Conservation (phyloP, 1,284 basidiomycete species). For the Cutaneotrichosporon arboriforme region DNA sequence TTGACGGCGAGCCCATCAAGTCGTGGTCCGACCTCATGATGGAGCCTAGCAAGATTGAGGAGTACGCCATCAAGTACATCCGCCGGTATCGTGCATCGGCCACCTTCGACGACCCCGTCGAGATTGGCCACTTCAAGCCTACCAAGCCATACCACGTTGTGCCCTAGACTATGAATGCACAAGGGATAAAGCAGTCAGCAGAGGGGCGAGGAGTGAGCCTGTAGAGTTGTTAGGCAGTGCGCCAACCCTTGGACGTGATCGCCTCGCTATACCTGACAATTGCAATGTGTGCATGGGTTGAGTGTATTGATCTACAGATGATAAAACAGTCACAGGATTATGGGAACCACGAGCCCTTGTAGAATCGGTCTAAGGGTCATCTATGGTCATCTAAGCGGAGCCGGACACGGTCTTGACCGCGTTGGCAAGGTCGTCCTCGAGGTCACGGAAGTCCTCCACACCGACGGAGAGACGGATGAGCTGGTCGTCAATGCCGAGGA, state of each 20-base stretch:
- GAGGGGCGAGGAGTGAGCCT: neutral
- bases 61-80: constrained; percentile 84
- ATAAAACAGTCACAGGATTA: too few species aligned
- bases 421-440: constrained; percentile 67
- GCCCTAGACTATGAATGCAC: constrained; percentile 36
- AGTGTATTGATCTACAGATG: too few species aligned
- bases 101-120: constrained; percentile 49
- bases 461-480: constrained; percentile 80
- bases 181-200: neutral
- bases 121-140: constrained; percentile 46
- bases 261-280: too few species aligned
- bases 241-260: too few species aligned
- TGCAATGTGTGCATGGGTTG: too few species aligned
- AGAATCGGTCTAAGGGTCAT: too few species aligned
- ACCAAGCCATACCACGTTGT: constrained; percentile 50
- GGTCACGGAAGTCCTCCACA: constrained; percentile 78
- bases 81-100: constrained; percentile 75
- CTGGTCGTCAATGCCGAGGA: constrained; percentile 73
- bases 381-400: too few species aligned
- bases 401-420: constrained; percentile 51
- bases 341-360: too few species aligned
- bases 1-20: constrained; percentile 49
- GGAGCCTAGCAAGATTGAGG: constrained; percentile 78
- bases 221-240: too few species aligned
- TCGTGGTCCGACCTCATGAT: constrained; percentile 54